Base-by-base conservation (phyloP, 2,329 filamentous ascomycete species). In the Dactylonectria estremocensis region DNA sequence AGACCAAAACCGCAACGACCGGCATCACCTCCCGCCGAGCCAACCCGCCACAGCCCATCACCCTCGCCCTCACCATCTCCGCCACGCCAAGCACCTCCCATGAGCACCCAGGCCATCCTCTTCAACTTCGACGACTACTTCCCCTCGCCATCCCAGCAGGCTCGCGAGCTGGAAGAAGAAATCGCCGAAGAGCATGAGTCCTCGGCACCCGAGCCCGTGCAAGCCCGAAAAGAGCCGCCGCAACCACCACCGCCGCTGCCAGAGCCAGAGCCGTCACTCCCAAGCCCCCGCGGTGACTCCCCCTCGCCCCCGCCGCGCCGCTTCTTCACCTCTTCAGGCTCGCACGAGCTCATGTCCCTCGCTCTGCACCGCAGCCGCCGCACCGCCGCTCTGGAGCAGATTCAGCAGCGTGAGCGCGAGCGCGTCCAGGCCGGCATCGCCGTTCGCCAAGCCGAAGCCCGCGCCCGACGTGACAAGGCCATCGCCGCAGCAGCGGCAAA, bases 61-160 rank as follows among this genome's bases (percentile, higher is more conserved):
- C 57, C 70, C 40, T 69, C 64, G 22, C 61, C 67, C 13, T 72
- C 70, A 10, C 67, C 66, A 1, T 66, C 65, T 3, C 69, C 61
- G 3, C 71, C 72, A 1, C 70, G 40, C 1, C 75, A 78, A 43
- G 50, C 64, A 2, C 80, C 79, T 3, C 81, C 80, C 2, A 71
- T 78, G 24, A 86, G 85, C 69, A 89, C 87, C 0, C 88, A 89
- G 67, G 79, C 83, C 9, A 88, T 89, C n/a, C 78, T 89, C 9
- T 77, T 82, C 46, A 81, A 87, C 66, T 72, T 86, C 8, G 86
- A 88, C 45, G 86, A 88, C 61, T 84, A 89, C 67, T 86, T 89
- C 50, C 87, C 87, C 0, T 86, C 83, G n/a, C 82, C 86, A 0
- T 88, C 87, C 0, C 88, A 91, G 72, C 85, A 89, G 74, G 81